Evolutionary conservation across 164 flowering plant genomes (phyloP).

Genomic region (Vitis vinifera): DNA sequence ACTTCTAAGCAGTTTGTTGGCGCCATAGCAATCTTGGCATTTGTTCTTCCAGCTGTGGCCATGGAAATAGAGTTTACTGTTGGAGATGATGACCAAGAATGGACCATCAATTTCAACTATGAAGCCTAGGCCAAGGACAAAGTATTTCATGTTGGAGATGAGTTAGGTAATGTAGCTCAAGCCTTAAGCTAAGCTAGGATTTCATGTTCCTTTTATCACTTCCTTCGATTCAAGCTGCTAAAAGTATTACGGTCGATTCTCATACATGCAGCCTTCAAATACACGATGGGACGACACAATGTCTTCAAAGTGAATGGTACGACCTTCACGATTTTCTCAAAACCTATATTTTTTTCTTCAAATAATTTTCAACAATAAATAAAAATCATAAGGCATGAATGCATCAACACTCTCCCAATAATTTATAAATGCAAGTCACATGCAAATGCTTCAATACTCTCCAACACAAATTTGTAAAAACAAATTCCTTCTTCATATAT

Average conservation of each 20-base stretch:
- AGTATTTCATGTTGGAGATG: conserved; percentile 15
- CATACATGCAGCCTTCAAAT: conserved; percentile 6
- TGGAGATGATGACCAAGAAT: conserved; percentile 20
- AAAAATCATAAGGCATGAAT: no score
- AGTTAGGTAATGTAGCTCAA: conserved; percentile 3
- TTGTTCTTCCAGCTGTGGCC: neutral
- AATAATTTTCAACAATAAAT: no score
- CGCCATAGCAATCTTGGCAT: no score
- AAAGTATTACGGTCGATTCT: neutral
- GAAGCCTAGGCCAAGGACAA: conserved; percentile 15
- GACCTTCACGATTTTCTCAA: neutral
- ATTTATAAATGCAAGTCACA: no score
- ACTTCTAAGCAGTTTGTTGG: no score
- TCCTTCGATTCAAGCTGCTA: neutral
- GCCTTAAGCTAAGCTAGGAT: neutral
- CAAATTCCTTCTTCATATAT: no score
- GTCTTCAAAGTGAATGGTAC: conserved; percentile 12
- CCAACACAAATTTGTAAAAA: no score
- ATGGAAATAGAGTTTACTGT: conserved; percentile 11
- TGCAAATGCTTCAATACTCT: no score
- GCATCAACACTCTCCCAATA: no score
- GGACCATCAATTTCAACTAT: conserved; percentile 18
- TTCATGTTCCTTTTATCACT: neutral
- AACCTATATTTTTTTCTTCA: no score
- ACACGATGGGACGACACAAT: neutral